Evolutionary conservation across 371 early-diverging fungal species (phyloP), one percentile per base, ranked within the genome.

Genomic region (Neoconidiobolus thromboides): DNA sequence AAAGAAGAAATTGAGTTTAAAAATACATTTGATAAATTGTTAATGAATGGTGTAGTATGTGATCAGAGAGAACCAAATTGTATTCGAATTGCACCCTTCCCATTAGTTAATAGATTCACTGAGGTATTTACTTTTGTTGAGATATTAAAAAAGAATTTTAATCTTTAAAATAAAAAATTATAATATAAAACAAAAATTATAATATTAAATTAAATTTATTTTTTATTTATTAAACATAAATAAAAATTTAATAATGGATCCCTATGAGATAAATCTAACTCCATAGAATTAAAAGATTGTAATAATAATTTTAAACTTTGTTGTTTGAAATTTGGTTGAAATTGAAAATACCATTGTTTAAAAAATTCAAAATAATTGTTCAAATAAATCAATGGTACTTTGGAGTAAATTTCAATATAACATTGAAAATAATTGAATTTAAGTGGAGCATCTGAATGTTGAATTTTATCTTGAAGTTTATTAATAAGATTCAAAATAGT

Each of bases 51-150:
- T 2, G 80, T 93, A 1, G 76, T 94, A 48, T 79, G 82, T 39
- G 97, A 97, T 65, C 88, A 91, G 62, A 76, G 97, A 48, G 81
- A 86, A 65, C 96, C 96, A 0, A 83, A 93, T 67, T 89, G 88
- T 43, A 91, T 97, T 62, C 78, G 97, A 47, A 72, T 96, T 39
- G 88, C 92, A 4, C 96, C 96, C 3, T 76, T 79, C 1, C 91
- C 96, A 3, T 72, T 96, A 41, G 94, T 94, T 69, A 89, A 89
- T 68, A 77, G 81, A 2, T 96, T 87, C 69, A 69, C 64, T 51
- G 97, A 97, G 60, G 86, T 90, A 1, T 67, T 68, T 52, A 39
- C 58, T 14, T 74, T 71, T 64, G 73, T 78, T 9, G 62, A 63
- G 7, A 14, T 14, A 2, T 44, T 57, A n/a, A 44, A 43, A 26